These are phyloP conservation scores for Collybia nuda DNA, from an alignment of 768 basidiomycete genomes.

Conservation along the genomic window DNA sequence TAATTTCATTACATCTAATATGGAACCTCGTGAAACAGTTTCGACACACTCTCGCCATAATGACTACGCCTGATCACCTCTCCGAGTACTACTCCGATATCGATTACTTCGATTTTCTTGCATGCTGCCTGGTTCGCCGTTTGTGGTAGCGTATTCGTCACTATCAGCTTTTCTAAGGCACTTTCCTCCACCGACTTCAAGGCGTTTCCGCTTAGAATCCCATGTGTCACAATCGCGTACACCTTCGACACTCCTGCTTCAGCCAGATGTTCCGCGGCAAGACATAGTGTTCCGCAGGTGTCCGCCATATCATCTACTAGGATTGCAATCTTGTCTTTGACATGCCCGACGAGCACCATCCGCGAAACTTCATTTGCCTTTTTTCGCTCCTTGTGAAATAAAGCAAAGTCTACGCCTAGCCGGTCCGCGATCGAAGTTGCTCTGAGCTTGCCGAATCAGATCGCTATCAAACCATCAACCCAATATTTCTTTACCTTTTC, in stretches of 20 bases:
- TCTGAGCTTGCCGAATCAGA: constrained; percentile 40
- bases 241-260: constrained; percentile 88
- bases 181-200: constrained; percentile 71
- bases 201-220: constrained; percentile 90
- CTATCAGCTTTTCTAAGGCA: constrained; percentile 88
- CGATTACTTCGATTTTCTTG: constrained; percentile 87
- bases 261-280: constrained; percentile 85
- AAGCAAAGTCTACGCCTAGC: constrained; percentile 94
- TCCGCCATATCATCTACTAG: constrained; percentile 99
- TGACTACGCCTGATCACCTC: constrained; percentile 96
- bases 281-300: constrained; percentile 90
- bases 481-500: constrained; percentile 78
- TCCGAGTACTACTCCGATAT: constrained; percentile 91
- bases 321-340: constrained; percentile 89
- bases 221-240: constrained; percentile 94
- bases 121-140: constrained; percentile 68
- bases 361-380: constrained; percentile 94
- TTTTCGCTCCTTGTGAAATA: constrained; percentile 99
- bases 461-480: constrained; percentile 7
- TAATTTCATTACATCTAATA: constrained; percentile 68
- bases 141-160: constrained; percentile 98
- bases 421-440: constrained; percentile 97
- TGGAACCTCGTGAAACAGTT: constrained; percentile 87
- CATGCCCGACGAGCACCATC: constrained; percentile 94
- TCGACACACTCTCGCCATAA: constrained; percentile 93